Conservation (phyloP, 139 green algal genomes). For the Haematococcus lacustris region DNA sequence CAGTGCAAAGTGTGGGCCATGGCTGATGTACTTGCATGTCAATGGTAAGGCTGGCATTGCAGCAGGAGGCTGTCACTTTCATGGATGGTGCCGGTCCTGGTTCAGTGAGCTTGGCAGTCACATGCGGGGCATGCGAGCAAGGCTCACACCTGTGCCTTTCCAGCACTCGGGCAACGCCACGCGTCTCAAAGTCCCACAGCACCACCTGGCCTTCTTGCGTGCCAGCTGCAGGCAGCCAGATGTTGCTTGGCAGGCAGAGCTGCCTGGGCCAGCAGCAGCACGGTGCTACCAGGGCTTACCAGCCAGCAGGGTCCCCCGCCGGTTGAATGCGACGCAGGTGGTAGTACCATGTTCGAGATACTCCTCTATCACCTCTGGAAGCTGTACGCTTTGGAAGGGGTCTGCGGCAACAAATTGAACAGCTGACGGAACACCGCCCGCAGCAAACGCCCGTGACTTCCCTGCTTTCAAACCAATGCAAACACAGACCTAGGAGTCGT, state of each 20-base stretch:
- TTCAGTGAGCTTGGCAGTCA: too few species aligned
- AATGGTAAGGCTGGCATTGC: too few species aligned
- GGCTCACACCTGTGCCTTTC: slow-evolving; percentile 35
- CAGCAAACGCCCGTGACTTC: not conserved
- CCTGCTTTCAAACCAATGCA: not conserved
- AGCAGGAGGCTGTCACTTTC: too few species aligned
- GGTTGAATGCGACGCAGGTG: slow-evolving; percentile 65
- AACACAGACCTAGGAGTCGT: slow-evolving; percentile 30
- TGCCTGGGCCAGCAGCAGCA: not conserved
- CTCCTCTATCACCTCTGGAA: slow-evolving; percentile 70
- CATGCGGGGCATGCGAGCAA: too few species aligned
- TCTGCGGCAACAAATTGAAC: too few species aligned
- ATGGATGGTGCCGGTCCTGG: too few species aligned
- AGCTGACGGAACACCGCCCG: too few species aligned
- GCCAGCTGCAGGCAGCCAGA: slow-evolving; percentile 46
- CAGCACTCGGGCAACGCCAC: slow-evolving; percentile 45
- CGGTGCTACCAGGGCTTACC: too few species aligned
- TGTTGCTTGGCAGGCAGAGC: too few species aligned
- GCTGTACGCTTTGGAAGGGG: slow-evolving; percentile 42
- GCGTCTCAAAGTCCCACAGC: slow-evolving; percentile 82
- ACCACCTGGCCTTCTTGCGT: slow-evolving; percentile 64
- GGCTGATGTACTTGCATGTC: too few species aligned
- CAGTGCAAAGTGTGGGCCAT: too few species aligned
- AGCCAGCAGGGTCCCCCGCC: slow-evolving; percentile 67
- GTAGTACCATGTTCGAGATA: slow-evolving; percentile 39